Evolutionary conservation across 202 grass and related monocot species (phyloP).

Genomic region (Dendrocalamus latiflorus): DNA sequence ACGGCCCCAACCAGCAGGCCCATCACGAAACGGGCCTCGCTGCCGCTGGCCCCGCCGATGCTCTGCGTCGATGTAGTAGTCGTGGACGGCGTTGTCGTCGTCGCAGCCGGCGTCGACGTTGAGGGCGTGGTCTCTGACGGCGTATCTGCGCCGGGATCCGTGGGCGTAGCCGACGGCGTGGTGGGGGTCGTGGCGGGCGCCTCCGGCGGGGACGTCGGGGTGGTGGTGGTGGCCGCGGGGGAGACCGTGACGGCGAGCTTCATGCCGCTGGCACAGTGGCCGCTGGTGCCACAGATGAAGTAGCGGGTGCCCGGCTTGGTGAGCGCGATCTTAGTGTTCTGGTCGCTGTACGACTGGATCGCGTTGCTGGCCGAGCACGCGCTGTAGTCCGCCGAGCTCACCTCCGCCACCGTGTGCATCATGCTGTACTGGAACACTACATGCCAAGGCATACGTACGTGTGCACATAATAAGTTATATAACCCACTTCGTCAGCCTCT

Average conservation of each 20-base stretch:
- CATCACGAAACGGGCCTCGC: no score
- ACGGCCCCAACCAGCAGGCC: no score
- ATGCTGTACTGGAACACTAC: constrained; percentile 63
- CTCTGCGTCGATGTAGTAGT: background rate
- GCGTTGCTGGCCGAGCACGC: constrained; percentile 59
- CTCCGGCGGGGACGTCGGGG: background rate
- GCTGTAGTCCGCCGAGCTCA: constrained; percentile 60
- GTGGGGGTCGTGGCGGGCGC: constrained; percentile 8
- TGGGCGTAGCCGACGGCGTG: constrained; percentile 20
- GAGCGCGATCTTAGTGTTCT: constrained; percentile 55
- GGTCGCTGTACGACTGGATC: no score
- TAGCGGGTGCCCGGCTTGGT: constrained; percentile 37
- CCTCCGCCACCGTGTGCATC: constrained; percentile 65
- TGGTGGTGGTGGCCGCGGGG: background rate
- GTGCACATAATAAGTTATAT: background rate
- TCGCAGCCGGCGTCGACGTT: background rate
- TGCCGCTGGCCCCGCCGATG: background rate
- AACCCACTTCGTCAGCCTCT: background rate
- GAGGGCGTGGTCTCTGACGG: constrained; percentile 27
- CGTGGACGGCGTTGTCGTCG: constrained; percentile 3
- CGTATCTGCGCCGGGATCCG: no score
- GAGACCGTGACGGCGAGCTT: no score
- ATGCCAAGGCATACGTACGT: background rate
- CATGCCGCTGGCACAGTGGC: constrained; percentile 67
- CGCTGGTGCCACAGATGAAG: no score